Base-by-base conservation (phyloP, 805 yeast genomes). In the Yarrowia sp. region DNA sequence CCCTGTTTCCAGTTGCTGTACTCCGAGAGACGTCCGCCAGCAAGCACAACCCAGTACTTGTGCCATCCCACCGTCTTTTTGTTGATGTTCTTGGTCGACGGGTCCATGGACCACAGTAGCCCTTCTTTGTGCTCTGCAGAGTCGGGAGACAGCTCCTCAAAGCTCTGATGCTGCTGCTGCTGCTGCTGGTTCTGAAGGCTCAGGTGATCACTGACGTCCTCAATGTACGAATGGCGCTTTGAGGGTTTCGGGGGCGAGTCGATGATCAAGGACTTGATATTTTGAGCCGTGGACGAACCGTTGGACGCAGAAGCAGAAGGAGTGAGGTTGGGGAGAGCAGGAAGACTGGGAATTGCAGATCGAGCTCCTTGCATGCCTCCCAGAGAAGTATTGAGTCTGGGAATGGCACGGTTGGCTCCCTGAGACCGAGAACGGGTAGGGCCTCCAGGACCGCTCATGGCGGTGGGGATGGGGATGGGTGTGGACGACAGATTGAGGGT, bases 1-100 rank as follows among this genome's bases (percentile, higher is more conserved):
- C 91, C 91, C 68, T 82, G 85, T 72, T 93, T 84, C 95, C 96
- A 92, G 76, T 91, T 92, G 53, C 88, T 82, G 74, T 84, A 91
- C 74, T 91, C 95, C 52, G 82, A 80, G 49, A 92, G 78, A 68
- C 82, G 83, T 1, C 94, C 92, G n/a, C 86, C 84, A 14, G 84
- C 83, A 61, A 91, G 79, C 0, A 87, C 90, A 0, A 92, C 90
- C 93, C 96, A 90, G 75, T 89, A 92, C 73, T 91, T 91, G 76
- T 91, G 96, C 97, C 97, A 92, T 3, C 80, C 80, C 1, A 72
- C 72, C 13, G 75, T 72, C 65, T 78, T 78, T 61, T 77, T 76
- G 65, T 73, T 68, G 17, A 74, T 70, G 13, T 76, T 77, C 0
- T 75, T 77, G 9, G 83, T 81, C 9, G 78, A 76, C 20, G 60